Evolutionary conservation across 2,329 filamentous ascomycete species (phyloP), one percentile per base, ranked within the genome.

Genomic region (Zymoseptoria tritici): DNA sequence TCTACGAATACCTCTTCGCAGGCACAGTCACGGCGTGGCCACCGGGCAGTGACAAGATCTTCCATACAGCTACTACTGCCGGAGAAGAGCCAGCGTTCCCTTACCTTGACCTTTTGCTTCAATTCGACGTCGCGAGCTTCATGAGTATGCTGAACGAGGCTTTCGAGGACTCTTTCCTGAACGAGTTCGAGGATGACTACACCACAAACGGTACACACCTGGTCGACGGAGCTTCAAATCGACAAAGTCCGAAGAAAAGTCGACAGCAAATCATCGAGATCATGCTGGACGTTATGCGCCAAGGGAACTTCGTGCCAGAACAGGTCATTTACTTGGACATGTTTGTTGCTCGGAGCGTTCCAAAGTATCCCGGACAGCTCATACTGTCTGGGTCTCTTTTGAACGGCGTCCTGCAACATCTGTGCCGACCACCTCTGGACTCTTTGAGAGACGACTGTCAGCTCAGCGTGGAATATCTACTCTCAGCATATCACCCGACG

Each of bases 271-370:
- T 99, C 61, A 83, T 97, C 65, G 93, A 90, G 53, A 95, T 97
- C 59, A 78, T 99, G 60, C 81, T 96, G 9, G 91, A 96, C 72
- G 87, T 97, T 26, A 96, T 99, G 90, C 89, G 86, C 55, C 78
- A 85, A 0, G 79, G 82, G 3, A 85, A 89, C 53, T 97, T 96
- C 74, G 83, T 85, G 0, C 76, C 86, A 0, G 85, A 89, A 62
- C 91, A 97, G 70, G 92, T 89, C 11, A 90, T 99, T 58, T 99
- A 96, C 74, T 83, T 99, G 52, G 91, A 99, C 75, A 99, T 99
- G 91, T 99, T 99, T 71, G 89, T 99, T 71, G 93, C 94, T 19
- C 86, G 94, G 58, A 99, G 96, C 71, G 78, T 99, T 55, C 90
- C 95, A 3, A 99, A 99, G 73, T 99, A 96, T 70, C 91, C 92